These are phyloP conservation scores for Lophium mytilinum DNA, from an alignment of 495 filamentous ascomycete species.

Conservation along the genomic window DNA sequence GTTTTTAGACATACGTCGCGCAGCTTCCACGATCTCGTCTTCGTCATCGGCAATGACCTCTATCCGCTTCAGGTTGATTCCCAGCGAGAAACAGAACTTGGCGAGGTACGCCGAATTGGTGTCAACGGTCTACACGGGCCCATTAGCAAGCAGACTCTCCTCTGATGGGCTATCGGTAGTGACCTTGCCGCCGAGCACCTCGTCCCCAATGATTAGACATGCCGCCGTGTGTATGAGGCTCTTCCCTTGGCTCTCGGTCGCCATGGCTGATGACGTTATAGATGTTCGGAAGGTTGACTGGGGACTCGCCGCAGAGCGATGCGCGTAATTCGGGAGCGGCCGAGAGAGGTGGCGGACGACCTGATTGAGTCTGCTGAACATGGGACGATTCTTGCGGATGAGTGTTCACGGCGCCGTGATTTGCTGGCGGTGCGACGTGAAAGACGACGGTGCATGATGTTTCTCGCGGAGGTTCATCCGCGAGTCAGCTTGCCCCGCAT, in stretches of 20 bases:
- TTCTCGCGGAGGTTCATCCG: background rate
- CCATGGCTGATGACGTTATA: constrained; percentile 29
- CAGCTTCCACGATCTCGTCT: constrained; percentile 79
- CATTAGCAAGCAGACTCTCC: constrained; percentile 6
- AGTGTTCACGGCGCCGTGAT: background rate
- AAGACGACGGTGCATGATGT: background rate
- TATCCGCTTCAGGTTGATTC: constrained; percentile 79
- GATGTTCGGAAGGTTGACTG: constrained; percentile 14
- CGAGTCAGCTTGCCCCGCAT: background rate
- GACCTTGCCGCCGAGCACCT: constrained; percentile 94
- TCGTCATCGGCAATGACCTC: constrained; percentile 93
- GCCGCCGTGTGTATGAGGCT: constrained; percentile 79
- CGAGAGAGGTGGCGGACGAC: constrained; percentile 64
- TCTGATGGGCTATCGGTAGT: constrained; percentile 11
- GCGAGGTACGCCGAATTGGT: constrained; percentile 90
- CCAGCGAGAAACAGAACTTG: constrained; percentile 85
- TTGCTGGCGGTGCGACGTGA: background rate
- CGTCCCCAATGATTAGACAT: constrained; percentile 93
- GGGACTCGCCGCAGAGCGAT: constrained; percentile 35
- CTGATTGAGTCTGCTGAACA: constrained; percentile 70
- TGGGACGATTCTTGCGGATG: constrained; percentile 27
- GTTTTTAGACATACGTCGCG: constrained; percentile 69
- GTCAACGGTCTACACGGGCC: constrained; percentile 55
- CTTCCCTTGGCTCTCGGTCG: constrained; percentile 38
- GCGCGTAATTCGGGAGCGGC: constrained; percentile 48